Conservation (phyloP, 2,329 filamentous ascomycete species). For the Didymella sp. region DNA sequence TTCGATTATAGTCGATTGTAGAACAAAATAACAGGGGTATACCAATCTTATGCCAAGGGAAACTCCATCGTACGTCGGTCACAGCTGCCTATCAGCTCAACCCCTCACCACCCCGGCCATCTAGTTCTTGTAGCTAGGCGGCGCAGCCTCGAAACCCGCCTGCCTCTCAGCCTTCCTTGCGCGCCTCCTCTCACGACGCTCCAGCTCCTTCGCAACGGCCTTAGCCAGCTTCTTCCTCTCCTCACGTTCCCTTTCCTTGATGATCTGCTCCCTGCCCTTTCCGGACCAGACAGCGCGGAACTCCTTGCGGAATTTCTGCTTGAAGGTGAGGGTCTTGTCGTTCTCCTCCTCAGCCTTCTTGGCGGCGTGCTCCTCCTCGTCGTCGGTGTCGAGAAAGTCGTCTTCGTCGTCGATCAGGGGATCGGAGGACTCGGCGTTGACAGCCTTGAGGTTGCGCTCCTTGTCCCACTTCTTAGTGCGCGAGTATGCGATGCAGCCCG, state of each 20-base stretch:
- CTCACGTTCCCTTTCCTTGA: constrained; percentile 41
- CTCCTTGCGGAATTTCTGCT: constrained; percentile 43
- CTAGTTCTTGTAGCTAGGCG: constrained; percentile 34
- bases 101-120: not conserved
- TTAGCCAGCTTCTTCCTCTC: constrained; percentile 43
- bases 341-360: constrained; percentile 40
- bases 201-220: constrained; percentile 41
- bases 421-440: constrained; percentile 31
- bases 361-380: constrained; percentile 38
- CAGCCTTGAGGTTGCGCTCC: constrained; percentile 32
- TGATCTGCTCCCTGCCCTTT: constrained; percentile 34
- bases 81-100: not conserved
- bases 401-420: constrained; percentile 31
- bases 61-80: constrained; percentile 8
- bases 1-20: not conserved
- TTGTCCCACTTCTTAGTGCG: constrained; percentile 46
- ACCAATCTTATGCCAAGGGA: constrained; percentile 17
- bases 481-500: constrained; percentile 35
- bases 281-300: constrained; percentile 40
- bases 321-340: constrained; percentile 38
- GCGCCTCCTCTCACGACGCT: constrained; percentile 35
- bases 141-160: constrained; percentile 27
- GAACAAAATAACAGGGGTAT: constrained; percentile 13
- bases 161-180: constrained; percentile 32
- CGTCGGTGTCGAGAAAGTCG: constrained; percentile 43